These are phyloP conservation scores for Globisporangium irregulare DNA, from an alignment of 352 stramenopile species.

Conservation along the genomic window DNA sequence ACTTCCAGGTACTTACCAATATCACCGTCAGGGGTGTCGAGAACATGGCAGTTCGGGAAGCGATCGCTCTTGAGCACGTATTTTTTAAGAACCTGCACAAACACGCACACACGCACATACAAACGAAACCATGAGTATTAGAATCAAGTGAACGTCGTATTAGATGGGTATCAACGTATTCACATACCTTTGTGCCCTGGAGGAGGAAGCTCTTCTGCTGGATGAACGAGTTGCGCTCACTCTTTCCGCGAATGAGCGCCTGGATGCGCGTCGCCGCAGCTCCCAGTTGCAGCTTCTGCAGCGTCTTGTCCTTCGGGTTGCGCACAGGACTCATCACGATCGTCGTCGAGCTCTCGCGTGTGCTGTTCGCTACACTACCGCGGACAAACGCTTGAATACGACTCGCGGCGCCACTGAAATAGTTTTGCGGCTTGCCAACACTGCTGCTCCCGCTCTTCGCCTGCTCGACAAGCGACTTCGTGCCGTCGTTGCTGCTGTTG, in stretches of 20 bases:
- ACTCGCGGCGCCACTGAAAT: constrained; percentile 38
- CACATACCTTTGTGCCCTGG: constrained; percentile 65
- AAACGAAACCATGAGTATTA: not conserved
- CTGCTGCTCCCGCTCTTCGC: constrained; percentile 15
- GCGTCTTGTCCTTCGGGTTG: constrained; percentile 4
- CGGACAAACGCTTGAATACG: constrained; percentile 36
- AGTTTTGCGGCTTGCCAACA: constrained; percentile 22
- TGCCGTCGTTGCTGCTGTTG: constrained; percentile 19
- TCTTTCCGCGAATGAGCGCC: constrained; percentile 57
- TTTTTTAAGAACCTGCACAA: constrained; percentile 62
- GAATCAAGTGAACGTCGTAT: not conserved
- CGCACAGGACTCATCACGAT: constrained; percentile 2
- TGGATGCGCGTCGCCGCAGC: constrained; percentile 71
- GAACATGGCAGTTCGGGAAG: constrained; percentile 75
- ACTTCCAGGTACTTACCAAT: constrained; percentile 32
- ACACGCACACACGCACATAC: not conserved
- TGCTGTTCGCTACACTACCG: constrained; percentile 6
- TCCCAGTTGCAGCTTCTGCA: constrained; percentile 13
- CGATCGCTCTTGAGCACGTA: constrained; percentile 84
- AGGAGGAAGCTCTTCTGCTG: constrained; percentile 56
- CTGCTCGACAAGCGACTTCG: constrained; percentile 14
- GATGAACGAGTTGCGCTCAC: constrained; percentile 43
- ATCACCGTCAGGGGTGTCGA: constrained; percentile 59
- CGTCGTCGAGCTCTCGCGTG: constrained; percentile 7
- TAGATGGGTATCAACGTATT: not conserved